Evolutionary conservation across 768 basidiomycete genomes (phyloP), one percentile per base, ranked within the genome.

Genomic region (Trametes maxima): DNA sequence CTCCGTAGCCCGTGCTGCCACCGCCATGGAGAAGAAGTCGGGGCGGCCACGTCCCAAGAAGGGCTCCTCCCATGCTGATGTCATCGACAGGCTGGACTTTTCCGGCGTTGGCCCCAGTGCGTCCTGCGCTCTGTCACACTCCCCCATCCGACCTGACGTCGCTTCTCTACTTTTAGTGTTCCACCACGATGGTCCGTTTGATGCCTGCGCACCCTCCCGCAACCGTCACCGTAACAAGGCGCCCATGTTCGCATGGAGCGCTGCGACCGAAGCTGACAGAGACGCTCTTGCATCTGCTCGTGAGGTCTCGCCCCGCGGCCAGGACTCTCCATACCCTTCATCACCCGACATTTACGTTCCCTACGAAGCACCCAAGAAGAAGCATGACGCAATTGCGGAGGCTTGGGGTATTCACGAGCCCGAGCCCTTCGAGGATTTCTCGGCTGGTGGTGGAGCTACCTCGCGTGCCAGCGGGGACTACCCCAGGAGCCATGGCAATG

Each of bases 331-430:
- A 28, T 89, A 90, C 71, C 80, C 87, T 47, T 57, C 48, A 21
- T 67, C 70, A 44, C 72, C 73, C 55, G 73, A 73, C 25, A 60
- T 61, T 60, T 79, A 78, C 69, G 72, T 73, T 17, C 73, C 82
- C 13, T 81, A 82, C 55, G 81, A 84, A 60, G 82, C 83, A 10
- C 85, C 87, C 36, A 92, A 92, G 85, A 92, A 90, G 76, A 91
- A 91, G 70, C 87, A 90, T 36, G 91, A 94, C 67, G 91, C 90
- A 39, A 87, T 95, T 60, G 92, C 92, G 47, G 93, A 94, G 74
- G 93, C 93, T 1, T 94, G 93, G 93, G 93, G 93, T 39, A 92
- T 92, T 52, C 90, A 93, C 67, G 93, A 94, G 68, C 93, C 93
- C 5, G 93, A 95, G 70, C 93, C 93, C 7, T 94, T 83, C 68